These are phyloP conservation scores for Rhododendron williamsianum DNA, from an alignment of 148 eudicot genomes.

Conservation along the genomic window DNA sequence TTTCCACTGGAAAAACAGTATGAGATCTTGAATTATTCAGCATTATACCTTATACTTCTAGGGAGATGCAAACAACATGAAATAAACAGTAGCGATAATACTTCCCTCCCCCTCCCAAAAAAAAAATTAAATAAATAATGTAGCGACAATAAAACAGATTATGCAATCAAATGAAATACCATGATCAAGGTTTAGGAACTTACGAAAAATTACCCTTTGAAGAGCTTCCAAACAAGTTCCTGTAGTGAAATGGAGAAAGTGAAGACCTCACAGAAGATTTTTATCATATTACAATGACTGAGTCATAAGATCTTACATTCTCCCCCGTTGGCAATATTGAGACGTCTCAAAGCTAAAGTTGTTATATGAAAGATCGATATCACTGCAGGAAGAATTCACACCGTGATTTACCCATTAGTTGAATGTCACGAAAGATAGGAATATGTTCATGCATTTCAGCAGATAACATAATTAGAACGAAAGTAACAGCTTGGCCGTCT, in stretches of 20 bases:
- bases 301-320: conserved; percentile 11
- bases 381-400: conserved; percentile 15
- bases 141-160: background rate
- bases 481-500: background rate
- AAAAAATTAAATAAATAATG: too few species aligned
- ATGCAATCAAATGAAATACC: background rate
- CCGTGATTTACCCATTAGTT: background rate
- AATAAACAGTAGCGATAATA: background rate
- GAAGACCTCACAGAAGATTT: background rate
- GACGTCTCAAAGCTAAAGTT: conserved; percentile 7
- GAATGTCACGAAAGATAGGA: background rate
- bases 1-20: conserved; percentile 10
- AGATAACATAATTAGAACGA: background rate
- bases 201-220: conserved; percentile 8
- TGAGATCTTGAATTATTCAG: background rate
- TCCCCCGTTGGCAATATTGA: conserved; percentile 2
- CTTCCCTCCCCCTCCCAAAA: too few species aligned
- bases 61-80: background rate
- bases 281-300: background rate
- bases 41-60: background rate
- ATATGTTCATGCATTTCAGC: background rate
- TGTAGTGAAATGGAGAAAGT: background rate
- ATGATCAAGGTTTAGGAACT: conserved; percentile 7
- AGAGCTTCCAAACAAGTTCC: conserved; percentile 25
- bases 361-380: conserved; percentile 29